Evolutionary conservation across 257 asterid genomes (phyloP), one percentile per base, ranked within the genome.

Genomic region (Nicotiana sylvestris): DNA sequence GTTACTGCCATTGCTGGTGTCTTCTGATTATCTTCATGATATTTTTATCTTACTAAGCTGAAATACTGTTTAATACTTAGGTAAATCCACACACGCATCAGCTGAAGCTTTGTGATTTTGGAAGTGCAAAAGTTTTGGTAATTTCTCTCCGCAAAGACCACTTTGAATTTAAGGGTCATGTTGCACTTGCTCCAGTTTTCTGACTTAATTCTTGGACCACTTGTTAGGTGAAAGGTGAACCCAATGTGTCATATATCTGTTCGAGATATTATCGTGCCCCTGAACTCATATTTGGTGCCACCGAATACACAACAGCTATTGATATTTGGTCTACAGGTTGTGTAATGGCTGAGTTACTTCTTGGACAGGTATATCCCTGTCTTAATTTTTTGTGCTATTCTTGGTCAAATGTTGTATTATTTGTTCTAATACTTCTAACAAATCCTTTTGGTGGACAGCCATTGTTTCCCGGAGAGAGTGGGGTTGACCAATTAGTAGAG

Each of bases 261-360:
- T 95, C 99, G 53, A 91, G 99, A 91, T 95, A 95, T 86, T 95
- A 95, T 85, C 99, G 99, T 66, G 99, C 99, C 82, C 99, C 99
- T 82, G 99, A 95, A 89, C 99, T 95, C 87, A 94, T 95, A 86
- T 95, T 95, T 81, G 99, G 99, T 85, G 99, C 99, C 86, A 95
- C 98, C 80, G 99, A 95, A 86, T 95, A 95, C 87, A 95, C 99
- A 81, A 90, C 99, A 82, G 97, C 99, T 74, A 93, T 92, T 80
- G 99, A 95, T 86, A 91, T 95, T 88, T 95, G 99, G 99, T 95
- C 99, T 58, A 89, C 96, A 77, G 99, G 99, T 80, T 95, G 99
- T 86, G 99, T 95, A 84, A 92, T 95, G 99, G 98, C 98, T 87
- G 99, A 95, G 86, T 88, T 95, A 88, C 97, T 95, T 88, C 96